Percentiles rank a stretch among this genome's conserved stretches.
phyloP scores from a whole-genome alignment of 2,329 filamentous ascomycete species.

The Waltergamsia citrina region DNA sequence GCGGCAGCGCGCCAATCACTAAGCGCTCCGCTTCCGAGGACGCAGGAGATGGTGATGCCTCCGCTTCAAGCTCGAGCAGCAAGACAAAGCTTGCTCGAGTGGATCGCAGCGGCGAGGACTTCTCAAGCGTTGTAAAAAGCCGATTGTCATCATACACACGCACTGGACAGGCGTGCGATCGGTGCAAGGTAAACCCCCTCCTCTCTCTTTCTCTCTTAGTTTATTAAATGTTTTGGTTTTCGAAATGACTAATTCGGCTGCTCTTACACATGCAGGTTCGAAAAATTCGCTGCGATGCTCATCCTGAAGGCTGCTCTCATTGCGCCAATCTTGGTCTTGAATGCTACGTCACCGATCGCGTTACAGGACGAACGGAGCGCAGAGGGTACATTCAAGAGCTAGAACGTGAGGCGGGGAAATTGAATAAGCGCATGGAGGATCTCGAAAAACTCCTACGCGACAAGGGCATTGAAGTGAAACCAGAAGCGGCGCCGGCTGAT shows the following conservation, averaged over 20 bases:
- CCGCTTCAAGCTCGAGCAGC: conserved; percentile 12
- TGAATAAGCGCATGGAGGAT: conserved; percentile 57
- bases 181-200: conserved; percentile 59
- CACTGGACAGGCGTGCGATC: conserved; percentile 80
- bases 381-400: conserved; percentile 71
- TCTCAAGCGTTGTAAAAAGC: conserved; percentile 46
- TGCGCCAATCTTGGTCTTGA: conserved; percentile 68
- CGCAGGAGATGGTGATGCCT: conserved; percentile 18
- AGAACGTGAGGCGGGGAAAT: conserved; percentile 60
- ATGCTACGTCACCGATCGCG: conserved; percentile 79
- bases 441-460: conserved; percentile 57
- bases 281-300: conserved; percentile 80
- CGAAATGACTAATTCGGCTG: background rate
- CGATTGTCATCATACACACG: conserved; percentile 45
- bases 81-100: conserved; percentile 41
- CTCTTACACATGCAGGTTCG: conserved; percentile 44
- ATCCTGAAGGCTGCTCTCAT: conserved; percentile 72
- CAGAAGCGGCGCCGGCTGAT: conserved; percentile 28
- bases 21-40: conserved; percentile 29
- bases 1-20: background rate
- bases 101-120: conserved; percentile 38
- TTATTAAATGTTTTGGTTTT: background rate
- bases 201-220: background rate
- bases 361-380: conserved; percentile 70
- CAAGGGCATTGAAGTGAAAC: conserved; percentile 50